phyloP scores from a whole-genome alignment of 2,329 filamentous ascomycete species.

The Fusarium marasasianum region DNA sequence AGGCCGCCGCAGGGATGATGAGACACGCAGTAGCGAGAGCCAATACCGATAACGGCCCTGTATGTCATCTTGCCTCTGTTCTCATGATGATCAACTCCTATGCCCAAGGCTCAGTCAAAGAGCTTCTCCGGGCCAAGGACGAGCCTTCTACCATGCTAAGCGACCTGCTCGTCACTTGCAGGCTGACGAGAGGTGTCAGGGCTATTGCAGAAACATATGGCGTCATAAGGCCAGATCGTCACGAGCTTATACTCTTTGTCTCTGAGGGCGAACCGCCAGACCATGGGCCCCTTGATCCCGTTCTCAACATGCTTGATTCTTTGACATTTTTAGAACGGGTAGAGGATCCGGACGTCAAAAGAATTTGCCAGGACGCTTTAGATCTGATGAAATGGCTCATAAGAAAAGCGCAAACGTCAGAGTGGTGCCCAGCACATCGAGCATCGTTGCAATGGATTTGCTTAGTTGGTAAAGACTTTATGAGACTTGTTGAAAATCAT shows the following conservation, averaged over 20 bases:
- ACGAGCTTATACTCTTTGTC: not conserved
- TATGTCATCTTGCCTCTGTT: not conserved
- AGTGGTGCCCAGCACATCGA: not conserved
- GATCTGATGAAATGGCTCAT: not conserved
- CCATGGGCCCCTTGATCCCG: not conserved
- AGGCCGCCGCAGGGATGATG: not conserved
- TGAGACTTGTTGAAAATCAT: not conserved
- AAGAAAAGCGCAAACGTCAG: not conserved
- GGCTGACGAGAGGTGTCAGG: not conserved
- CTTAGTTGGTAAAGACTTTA: not conserved
- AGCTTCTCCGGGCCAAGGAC: not conserved
- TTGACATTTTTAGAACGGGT: not conserved
- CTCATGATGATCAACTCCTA: constrained; percentile 7
- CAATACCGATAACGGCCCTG: not conserved
- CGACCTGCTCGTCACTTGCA: not conserved
- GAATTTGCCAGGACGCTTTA: not conserved
- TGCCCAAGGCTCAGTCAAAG: not conserved
- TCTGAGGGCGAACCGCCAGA: not conserved
- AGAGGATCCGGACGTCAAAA: rapidly evolving
- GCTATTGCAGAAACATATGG: not conserved
- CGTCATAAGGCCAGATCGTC: not conserved
- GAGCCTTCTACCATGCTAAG: not conserved
- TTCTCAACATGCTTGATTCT: not conserved
- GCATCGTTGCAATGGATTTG: not conserved
- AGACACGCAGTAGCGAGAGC: not conserved